These are phyloP conservation scores for Haplosporangium sp. DNA, from an alignment of 371 early-diverging fungal genomes.

Conservation along the genomic window DNA sequence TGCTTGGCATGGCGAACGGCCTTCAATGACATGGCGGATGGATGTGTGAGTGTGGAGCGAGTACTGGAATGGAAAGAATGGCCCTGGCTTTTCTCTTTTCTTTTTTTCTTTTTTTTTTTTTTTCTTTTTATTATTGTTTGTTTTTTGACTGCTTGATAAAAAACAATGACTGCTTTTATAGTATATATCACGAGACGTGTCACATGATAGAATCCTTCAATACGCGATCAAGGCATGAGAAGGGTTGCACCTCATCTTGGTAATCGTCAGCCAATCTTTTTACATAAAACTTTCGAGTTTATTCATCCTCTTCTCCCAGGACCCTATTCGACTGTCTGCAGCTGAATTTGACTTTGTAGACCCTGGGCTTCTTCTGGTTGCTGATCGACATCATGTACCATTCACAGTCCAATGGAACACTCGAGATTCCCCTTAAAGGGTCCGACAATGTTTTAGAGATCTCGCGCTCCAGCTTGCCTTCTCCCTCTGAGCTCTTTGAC, in stretches of 20 bases:
- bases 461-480: slow-evolving; percentile 78
- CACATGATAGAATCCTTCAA: not conserved
- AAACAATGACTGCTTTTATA: not conserved
- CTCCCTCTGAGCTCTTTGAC: slow-evolving; percentile 77
- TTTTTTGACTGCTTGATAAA: not conserved
- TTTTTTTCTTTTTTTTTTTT: slow-evolving; percentile 3
- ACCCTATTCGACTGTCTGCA: not conserved
- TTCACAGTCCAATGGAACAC: slow-evolving; percentile 55
- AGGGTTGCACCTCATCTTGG: not conserved
- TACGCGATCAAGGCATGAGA: too few species aligned
- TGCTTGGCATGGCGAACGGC: slow-evolving; percentile 86
- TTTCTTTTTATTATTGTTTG: not conserved
- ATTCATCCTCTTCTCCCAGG: not conserved
- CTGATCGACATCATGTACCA: slow-evolving; percentile 26
- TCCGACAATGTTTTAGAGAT: slow-evolving; percentile 84
- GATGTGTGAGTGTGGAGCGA: not conserved
- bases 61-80: not conserved
- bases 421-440: slow-evolving; percentile 85
- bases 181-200: not conserved
- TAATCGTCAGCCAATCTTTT: not conserved
- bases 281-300: not conserved
- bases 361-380: not conserved
- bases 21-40: slow-evolving; percentile 70
- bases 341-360: not conserved
- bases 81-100: not conserved